Evolutionary conservation across 108 stramenopile species (phyloP), one percentile per base, ranked within the genome.

Genomic region (Chaetoceros muelleri): DNA sequence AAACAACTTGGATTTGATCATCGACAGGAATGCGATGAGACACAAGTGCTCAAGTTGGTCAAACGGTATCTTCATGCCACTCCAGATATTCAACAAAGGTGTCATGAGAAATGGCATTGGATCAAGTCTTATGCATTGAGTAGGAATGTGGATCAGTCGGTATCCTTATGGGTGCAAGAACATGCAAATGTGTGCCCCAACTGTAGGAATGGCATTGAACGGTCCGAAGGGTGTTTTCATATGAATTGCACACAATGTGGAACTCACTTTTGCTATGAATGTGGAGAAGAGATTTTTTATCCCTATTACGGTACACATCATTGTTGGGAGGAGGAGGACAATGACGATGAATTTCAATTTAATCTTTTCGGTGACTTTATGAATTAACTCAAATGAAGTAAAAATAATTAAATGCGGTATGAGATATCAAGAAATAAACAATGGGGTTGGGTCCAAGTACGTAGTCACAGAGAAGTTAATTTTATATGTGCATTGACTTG

Each of bases 231-330:
- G 26, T 78, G 76, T 25, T 78, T 78, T 46, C 76, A 78, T 28
- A 78, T 78, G 71, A 61, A 57, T 25, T 73, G 76, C 40, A 44
- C 64, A 0, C 44, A 44, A 2, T 78, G 76, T 60, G 76, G 66
- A 1, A 73, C 76, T 20, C 76, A 78, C 48, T 73, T 78, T 63
- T 78, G 76, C 29, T 78, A 78, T 50, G 76, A 78, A 62, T 78
- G 76, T 50, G 72, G 76, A 23, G 31, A 68, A 68, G 73, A 74
- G 46, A 48, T 78, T 5, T 71, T 71, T 53, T 65, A 69, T 5
- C 76, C 72, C 3, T 78, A 58, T 47, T 74, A 78, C 48, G 76
- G 76, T 5, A 78, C 76, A 28, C 76, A 78, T 59, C 76, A 78
- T 53, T 78, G 76, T 54, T 78, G 76, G 76, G 68, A 66, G 34